Evolutionary conservation across 148 eudicot species (phyloP), one percentile per base, ranked within the genome.

Genomic region (Spergularia bocconei): DNA sequence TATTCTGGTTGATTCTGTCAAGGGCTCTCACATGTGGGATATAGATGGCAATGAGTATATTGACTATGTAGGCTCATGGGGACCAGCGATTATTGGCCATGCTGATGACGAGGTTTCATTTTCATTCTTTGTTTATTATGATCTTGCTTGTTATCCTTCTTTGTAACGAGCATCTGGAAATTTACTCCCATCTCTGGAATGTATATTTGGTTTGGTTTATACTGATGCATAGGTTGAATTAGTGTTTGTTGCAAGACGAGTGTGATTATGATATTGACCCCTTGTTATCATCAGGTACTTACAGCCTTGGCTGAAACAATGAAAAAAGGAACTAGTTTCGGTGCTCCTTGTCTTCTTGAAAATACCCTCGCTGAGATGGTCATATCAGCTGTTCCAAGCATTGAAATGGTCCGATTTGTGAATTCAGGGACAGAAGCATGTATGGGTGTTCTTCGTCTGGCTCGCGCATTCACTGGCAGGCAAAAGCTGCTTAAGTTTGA

Each of bases 401-500:
- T 92, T 69, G 97, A 92, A 82, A 96, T 96, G 99, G 98, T 96
- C 41, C 87, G 94, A n/a, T 91, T 92, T 75, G 99, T 92, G 33
- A 96, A 96, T 82, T 96, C 99, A 0, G 99, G 99, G 50, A 96
- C 97, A 10, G 99, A 96, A 79, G 99, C 99, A 53, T 96, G 98
- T 79, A 96, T 92, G 98, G 97, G 97, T 36, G 96, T 88, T 51
- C 84, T 96, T 6, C 98, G 99, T 41, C 80, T 96, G 68, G 98
- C 99, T 55, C 98, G 98, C 60, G 99, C 99, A 16, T 96, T 83
- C 82, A 96, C 97, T 21, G 86, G 88, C 54, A 83, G 88, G 23
- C 84, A 89, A 75, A 91, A 92, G 77, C 81, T 96, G 52, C 85
- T 96, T 76, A 96, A 96, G 72, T 96, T 96, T 9, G 99, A 96